phyloP scores from a whole-genome alignment of 2,329 filamentous ascomycete species.

The Epichloe elymi region DNA sequence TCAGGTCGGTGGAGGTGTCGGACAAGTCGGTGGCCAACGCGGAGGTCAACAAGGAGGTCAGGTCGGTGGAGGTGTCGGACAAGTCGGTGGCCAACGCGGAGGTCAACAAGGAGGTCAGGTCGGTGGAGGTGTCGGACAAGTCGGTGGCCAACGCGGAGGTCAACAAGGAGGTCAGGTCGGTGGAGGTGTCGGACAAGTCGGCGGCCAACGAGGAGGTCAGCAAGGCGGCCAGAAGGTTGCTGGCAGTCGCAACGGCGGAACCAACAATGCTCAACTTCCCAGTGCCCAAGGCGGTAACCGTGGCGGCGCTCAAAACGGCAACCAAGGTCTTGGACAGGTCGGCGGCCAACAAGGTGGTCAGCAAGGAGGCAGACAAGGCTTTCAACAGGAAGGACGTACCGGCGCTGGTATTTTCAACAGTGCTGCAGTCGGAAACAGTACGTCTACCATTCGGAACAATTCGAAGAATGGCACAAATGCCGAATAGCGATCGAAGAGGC shows the following conservation, averaged over 20 bases:
- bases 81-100: not conserved
- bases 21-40: too few species aligned
- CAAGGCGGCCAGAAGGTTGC: not conserved
- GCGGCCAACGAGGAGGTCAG: not conserved
- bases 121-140: too few species aligned
- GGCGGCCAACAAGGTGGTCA: not conserved
- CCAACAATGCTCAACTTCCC: too few species aligned
- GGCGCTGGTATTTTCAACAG: not conserved
- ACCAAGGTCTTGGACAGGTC: not conserved
- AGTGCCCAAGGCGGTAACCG: too few species aligned
- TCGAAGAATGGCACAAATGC: not conserved
- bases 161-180: not conserved
- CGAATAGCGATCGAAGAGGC: not conserved
- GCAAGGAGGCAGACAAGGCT: not conserved
- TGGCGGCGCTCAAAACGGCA: too few species aligned
- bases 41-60: too few species aligned
- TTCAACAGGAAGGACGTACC: not conserved
- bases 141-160: not conserved
- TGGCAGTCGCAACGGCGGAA: too few species aligned
- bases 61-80: not conserved
- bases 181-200: too few species aligned
- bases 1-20: too few species aligned
- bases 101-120: not conserved
- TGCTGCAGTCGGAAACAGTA: not conserved
- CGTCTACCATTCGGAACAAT: not conserved